Conservation (phyloP, 345 rosid species). For the Rhizophora mangle region DNA sequence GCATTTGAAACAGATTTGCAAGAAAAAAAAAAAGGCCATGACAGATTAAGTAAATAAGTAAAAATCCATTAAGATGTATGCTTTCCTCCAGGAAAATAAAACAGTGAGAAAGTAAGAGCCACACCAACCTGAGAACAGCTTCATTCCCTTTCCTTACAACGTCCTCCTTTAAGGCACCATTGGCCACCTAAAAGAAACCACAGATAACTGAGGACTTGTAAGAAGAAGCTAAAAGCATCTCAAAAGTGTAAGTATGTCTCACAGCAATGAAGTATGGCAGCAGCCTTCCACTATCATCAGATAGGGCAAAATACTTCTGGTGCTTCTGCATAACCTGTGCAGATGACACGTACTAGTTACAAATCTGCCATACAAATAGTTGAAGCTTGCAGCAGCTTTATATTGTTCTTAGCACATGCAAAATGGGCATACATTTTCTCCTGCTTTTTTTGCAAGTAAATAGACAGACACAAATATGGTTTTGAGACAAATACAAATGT, state of each 20-base stretch:
- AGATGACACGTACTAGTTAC: background rate
- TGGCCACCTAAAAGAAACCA: slow-evolving; percentile 70
- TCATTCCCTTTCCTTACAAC: slow-evolving; percentile 92
- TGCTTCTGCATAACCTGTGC: slow-evolving; percentile 95
- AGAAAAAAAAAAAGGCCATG: background rate
- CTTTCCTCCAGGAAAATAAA: background rate
- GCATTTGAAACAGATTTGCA: background rate
- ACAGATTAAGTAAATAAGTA: background rate
- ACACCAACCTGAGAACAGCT: slow-evolving; percentile 88
- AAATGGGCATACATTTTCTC: background rate
- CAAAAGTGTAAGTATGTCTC: slow-evolving; percentile 29
- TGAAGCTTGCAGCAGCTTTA: slow-evolving; percentile 9
- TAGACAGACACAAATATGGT: too few relatives aligned
- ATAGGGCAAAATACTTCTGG: slow-evolving; percentile 82
- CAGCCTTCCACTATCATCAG: slow-evolving; percentile 60
- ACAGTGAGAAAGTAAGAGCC: slow-evolving; percentile 10
- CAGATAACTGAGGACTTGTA: slow-evolving; percentile 15
- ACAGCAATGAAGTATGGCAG: slow-evolving; percentile 88
- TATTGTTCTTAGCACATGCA: background rate
- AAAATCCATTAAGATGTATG: background rate
- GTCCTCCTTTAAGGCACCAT: slow-evolving; percentile 73
- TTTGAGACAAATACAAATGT: too few relatives aligned
- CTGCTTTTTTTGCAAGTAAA: too few relatives aligned
- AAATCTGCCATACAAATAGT: slow-evolving; percentile 2
- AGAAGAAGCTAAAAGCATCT: slow-evolving; percentile 17